phyloP scores from a whole-genome alignment of 805 yeast genomes.

The Ogataea angusta region DNA sequence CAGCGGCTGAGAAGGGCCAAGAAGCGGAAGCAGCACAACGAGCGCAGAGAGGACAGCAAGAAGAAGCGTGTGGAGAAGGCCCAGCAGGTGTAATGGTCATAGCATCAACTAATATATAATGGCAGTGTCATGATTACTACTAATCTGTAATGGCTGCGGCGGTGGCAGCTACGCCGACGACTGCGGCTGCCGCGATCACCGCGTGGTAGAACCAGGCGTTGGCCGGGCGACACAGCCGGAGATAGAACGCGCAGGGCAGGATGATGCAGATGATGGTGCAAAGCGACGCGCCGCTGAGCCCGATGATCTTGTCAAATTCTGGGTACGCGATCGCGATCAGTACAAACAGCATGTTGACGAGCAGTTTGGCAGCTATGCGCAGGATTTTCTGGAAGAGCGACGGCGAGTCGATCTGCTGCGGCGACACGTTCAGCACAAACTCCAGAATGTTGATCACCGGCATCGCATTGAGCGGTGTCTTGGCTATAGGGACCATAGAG shows the following conservation, averaged over 20 bases:
- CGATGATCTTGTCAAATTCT: constrained; percentile 79
- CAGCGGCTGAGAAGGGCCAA: constrained; percentile 82
- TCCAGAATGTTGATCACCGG: constrained; percentile 83
- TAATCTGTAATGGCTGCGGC: constrained; percentile 44
- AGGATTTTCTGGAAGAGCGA: constrained; percentile 10
- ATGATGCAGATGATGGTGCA: constrained; percentile 79
- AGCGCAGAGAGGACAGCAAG: constrained; percentile 27
- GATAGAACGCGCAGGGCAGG: constrained; percentile 74
- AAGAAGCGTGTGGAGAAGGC: constrained; percentile 29
- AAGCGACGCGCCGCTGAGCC: constrained; percentile 79
- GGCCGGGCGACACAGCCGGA: constrained; percentile 52
- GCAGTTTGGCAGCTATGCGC: constrained; percentile 36
- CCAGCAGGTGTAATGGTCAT: constrained; percentile 1
- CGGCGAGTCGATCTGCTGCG: constrained; percentile 22
- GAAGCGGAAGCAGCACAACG: constrained; percentile 61
- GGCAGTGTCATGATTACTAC: too few species aligned
- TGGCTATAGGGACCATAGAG: constrained; percentile 79
- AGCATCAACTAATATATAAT: too few species aligned
- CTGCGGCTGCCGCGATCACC: constrained; percentile 45
- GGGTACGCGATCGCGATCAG: constrained; percentile 69
- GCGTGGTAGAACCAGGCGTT: constrained; percentile 39
- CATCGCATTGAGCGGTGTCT: constrained; percentile 80
- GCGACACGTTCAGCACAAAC: constrained; percentile 32
- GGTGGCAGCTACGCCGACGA: constrained; percentile 60
- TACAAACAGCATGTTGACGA: constrained; percentile 63